Evolutionary conservation across 768 basidiomycete species (phyloP), one percentile per base, ranked within the genome.

Genomic region (Kwoniella sp.): DNA sequence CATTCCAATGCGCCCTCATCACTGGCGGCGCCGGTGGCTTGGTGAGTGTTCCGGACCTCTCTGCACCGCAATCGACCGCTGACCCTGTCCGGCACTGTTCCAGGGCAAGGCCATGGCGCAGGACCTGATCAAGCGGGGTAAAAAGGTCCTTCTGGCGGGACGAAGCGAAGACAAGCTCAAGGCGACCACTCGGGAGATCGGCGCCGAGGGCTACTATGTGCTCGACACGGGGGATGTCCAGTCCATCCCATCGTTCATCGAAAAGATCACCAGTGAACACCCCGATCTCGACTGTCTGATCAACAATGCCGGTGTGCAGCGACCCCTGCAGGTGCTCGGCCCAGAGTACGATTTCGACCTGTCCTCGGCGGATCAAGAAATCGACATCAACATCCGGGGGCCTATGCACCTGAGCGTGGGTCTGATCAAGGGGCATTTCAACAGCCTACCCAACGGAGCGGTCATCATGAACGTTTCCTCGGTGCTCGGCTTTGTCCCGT

Each of bases 381-480:
- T 65, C 43, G 51, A 62, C 17, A 65, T 62, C 37, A 57, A 62
- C 36, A 53, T 65, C 20, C 46, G 63, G 1, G 63, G 60, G 10
- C 63, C 63, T 6, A 33, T 65, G 34, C 57, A 65, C 34, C 46
- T 65, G 6, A 51, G 46, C 17, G 49, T 62, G 31, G 37, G 31
- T 11, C 29, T 65, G 17, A 49, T 55, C 34, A 40, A 59, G 43
- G 20, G 42, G 25, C 60, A 59, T 26, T 65, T 65, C 46, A 32
- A 43, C 15, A 56, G 50, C 15, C 28, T 56, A 11, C 28, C 41
- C 14, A 23, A 54, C 7, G 63, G 63, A 15, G 60, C 54, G 15
- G 60, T 65, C 8, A 50, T 65, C 28, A 65, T 65, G 63, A 65
- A 65, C 28, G 63, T 65, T 14, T 47, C 54, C 6, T 65, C 63